Evolutionary conservation across 345 rosid species (phyloP).

Genomic region (Bretschneidera sinensis): DNA sequence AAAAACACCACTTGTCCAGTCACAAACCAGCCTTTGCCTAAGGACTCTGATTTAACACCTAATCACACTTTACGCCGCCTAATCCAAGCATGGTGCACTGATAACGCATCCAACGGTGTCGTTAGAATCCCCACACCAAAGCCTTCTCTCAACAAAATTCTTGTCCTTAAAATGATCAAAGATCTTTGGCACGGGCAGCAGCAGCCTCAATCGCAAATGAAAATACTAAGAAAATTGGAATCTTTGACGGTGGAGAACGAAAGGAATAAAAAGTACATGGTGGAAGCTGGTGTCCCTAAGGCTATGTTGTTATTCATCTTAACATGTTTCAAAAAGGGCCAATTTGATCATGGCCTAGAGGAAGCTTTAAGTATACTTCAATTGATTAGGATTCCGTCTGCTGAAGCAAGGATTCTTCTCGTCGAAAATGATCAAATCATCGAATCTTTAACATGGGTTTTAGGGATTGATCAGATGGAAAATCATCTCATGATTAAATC

Average conservation of each 20-base stretch:
- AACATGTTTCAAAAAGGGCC: conserved; percentile 21
- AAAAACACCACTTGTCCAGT: conserved; percentile 39
- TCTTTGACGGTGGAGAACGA: conserved; percentile 42
- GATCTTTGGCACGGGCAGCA: no score
- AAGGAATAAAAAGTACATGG: conserved; percentile 45
- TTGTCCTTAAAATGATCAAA: conserved; percentile 33
- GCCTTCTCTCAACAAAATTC: conserved; percentile 33
- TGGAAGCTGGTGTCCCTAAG: conserved; percentile 42
- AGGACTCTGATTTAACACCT: conserved; percentile 35
- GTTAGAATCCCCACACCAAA: conserved; percentile 54
- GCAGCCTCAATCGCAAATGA: conserved; percentile 16
- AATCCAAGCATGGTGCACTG: conserved; percentile 47
- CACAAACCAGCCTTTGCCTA: conserved; percentile 46
- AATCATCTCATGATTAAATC: conserved; percentile 31
- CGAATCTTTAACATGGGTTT: conserved; percentile 48
- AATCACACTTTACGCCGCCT: conserved; percentile 48
- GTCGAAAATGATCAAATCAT: conserved; percentile 30
- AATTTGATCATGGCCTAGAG: conserved; percentile 24
- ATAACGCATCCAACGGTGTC: conserved; percentile 33
- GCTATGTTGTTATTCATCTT: conserved; percentile 33
- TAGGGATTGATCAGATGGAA: conserved; percentile 27
- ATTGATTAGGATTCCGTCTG: conserved; percentile 32
- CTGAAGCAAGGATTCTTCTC: conserved; percentile 27
- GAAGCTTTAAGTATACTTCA: conserved; percentile 50
- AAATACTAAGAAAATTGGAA: conserved; percentile 39